Base-by-base conservation (phyloP, 257 asterid species). In the Fraxinus cuspidata region DNA sequence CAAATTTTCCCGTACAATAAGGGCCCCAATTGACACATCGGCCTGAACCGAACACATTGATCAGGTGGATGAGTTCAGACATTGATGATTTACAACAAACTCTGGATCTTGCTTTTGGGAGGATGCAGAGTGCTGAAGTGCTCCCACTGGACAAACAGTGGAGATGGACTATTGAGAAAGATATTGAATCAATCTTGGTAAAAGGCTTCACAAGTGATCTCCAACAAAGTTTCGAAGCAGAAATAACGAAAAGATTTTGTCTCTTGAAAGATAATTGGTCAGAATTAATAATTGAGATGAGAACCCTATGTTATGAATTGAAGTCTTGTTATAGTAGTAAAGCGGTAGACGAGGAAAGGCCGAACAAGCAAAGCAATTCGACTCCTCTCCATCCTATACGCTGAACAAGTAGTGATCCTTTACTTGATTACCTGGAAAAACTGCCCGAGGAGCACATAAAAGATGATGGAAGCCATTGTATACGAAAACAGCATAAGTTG, bases 91-190 rank as follows among this genome's bases (percentile, higher is more conserved):
- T 94, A 81, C 92, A 90, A 81, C 87, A 86, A 70, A 89, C 89
- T 0, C 66, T 94, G 7, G 97, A 85, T 83, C 84, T 84, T 49
- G 94, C 92, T 3, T 90, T 92, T 66, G 92, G 93, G 71, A 86
- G 78, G 79, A 87, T 89, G 89, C 85, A 86, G 60, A 84, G 80
- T 25, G 84, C 77, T 18, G 92, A 89, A 84, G 79, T 79, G 25
- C 81, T 85, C 74, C 94, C 92, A 6, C 34, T 88, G 72, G 97
- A 92, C 86, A 92, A 88, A 78, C 84, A 88, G 71, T 92, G 96
- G 96, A 86, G 81, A 81, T 81, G 86, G 79, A 60, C 31, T 2
- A 74, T 94, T 7, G 96, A 94, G 88, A 90, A 81, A 71, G 94
- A 87, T 64, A 75, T 81, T 16, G 81, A 90, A 77, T 76, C 79